These are phyloP conservation scores for Xylariomycetidae sp. DNA, from an alignment of 2,329 filamentous ascomycete genomes.

Conservation along the genomic window DNA sequence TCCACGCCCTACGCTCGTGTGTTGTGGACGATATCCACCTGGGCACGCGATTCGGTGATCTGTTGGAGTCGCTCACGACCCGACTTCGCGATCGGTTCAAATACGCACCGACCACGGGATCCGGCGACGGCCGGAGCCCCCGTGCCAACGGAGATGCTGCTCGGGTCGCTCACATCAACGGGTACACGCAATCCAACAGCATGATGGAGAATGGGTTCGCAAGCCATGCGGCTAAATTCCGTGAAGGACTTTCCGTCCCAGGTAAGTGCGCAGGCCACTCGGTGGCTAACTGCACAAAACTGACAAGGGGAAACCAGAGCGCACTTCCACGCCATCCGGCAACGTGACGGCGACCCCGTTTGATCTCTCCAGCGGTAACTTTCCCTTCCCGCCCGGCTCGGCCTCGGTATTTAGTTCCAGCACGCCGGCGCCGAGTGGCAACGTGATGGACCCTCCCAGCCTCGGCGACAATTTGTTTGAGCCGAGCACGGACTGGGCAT, in stretches of 20 bases:
- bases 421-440: conserved; percentile 35
- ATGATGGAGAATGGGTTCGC: conserved; percentile 21
- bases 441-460: conserved; percentile 23
- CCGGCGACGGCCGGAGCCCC: conserved; percentile 37
- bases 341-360: conserved; percentile 60
- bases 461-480: conserved; percentile 38
- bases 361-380: conserved; percentile 48
- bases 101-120: conserved; percentile 47
- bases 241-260: conserved; percentile 22
- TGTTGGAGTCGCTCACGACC: conserved; percentile 72
- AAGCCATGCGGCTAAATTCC: conserved; percentile 18
- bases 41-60: conserved; percentile 75
- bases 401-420: conserved; percentile 43
- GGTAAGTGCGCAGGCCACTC: conserved; percentile 24
- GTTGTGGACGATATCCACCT: conserved; percentile 83
- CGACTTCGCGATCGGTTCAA: conserved; percentile 70
- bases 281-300: not conserved
- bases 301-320: conserved; percentile 23
- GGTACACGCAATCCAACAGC: conserved; percentile 24
- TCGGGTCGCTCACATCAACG: conserved; percentile 18
- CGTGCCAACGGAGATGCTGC: conserved; percentile 25
- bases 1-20: conserved; percentile 67
- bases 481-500: conserved; percentile 45
- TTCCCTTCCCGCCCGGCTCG: conserved; percentile 44
- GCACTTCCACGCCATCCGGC: conserved; percentile 36